Percentiles rank a stretch among this genome's conserved stretches.
Evolutionary conservation across 306 rosid species (phyloP).

Genomic region (Trichosanthes cucumerina): DNA sequence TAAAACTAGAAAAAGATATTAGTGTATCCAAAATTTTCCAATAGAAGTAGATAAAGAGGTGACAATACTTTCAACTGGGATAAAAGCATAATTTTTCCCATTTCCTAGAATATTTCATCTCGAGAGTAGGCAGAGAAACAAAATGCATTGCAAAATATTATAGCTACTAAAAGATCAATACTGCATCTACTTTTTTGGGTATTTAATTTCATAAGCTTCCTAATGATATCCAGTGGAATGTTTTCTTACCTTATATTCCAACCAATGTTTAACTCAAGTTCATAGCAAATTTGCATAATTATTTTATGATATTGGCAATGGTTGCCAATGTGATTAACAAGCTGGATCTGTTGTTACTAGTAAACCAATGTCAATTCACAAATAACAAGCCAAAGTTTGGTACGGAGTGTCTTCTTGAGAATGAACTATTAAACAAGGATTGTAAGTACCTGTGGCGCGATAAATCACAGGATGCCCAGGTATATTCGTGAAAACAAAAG

Average conservation of each 20-base stretch:
- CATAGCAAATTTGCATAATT: not conserved
- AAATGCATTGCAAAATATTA: not conserved
- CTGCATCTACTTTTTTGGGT: not conserved
- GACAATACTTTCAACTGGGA: not conserved
- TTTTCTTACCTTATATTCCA: not conserved
- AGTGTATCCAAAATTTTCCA: not conserved
- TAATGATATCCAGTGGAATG: not conserved
- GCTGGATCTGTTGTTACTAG: not conserved
- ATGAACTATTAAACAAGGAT: not conserved
- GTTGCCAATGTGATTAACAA: not conserved
- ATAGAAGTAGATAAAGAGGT: not conserved
- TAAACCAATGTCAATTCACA: not conserved
- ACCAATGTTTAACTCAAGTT: not conserved
- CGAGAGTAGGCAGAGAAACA: not conserved
- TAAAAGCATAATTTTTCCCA: not conserved
- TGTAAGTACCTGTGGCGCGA: slow-evolving; percentile 78
- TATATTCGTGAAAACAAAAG: slow-evolving; percentile 71
- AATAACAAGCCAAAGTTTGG: not conserved
- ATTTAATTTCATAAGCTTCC: not conserved
- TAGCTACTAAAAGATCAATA: not conserved
- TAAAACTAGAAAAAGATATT: not conserved
- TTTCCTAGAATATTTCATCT: not conserved
- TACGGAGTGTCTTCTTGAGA: not conserved
- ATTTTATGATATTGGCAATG: not conserved
- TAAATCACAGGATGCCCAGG: slow-evolving; percentile 56